A percentile compares a stretch with the other conserved stretches of the same genome.
Evolutionary conservation across 345 rosid species (phyloP).

Genomic region (Geranium brycei): DNA sequence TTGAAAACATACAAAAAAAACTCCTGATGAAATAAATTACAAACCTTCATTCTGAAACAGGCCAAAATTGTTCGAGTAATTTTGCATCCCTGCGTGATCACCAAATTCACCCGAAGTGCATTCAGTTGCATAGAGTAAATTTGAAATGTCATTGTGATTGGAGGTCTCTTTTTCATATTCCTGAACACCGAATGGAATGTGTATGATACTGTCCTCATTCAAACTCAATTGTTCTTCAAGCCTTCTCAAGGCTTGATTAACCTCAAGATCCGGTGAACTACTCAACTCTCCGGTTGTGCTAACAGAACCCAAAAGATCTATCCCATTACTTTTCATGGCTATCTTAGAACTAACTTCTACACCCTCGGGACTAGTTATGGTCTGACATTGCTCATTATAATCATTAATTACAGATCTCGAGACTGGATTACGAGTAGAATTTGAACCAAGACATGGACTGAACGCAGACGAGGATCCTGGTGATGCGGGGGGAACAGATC

Average conservation of each 20-base stretch:
- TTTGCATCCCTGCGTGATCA: slow-evolving; percentile 17
- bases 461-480: slow-evolving; percentile 31
- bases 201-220: slow-evolving; percentile 40
- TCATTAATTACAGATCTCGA: slow-evolving; percentile 30
- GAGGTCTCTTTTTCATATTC: slow-evolving; percentile 17
- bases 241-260: slow-evolving; percentile 45
- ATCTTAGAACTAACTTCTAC: slow-evolving; percentile 50
- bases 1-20: not conserved
- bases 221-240: slow-evolving; percentile 78
- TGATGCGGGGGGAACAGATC: slow-evolving; percentile 27
- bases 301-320: slow-evolving; percentile 6
- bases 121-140: slow-evolving; percentile 13
- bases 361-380: slow-evolving; percentile 39
- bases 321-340: slow-evolving; percentile 16
- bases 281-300: slow-evolving; percentile 18
- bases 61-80: slow-evolving; percentile 23
- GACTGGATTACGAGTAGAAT: slow-evolving; percentile 30
- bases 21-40: slow-evolving; percentile 8
- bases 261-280: slow-evolving; percentile 21
- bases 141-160: slow-evolving; percentile 18
- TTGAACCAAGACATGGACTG: slow-evolving; percentile 28
- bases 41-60: slow-evolving; percentile 45
- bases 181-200: slow-evolving; percentile 22
- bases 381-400: slow-evolving; percentile 30
- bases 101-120: slow-evolving; percentile 10